A percentile compares a stretch with the other conserved stretches of the same genome.
These are phyloP conservation scores for Dalbergia oliveri DNA, from an alignment of 306 rosid genomes.

Conservation along the genomic window DNA sequence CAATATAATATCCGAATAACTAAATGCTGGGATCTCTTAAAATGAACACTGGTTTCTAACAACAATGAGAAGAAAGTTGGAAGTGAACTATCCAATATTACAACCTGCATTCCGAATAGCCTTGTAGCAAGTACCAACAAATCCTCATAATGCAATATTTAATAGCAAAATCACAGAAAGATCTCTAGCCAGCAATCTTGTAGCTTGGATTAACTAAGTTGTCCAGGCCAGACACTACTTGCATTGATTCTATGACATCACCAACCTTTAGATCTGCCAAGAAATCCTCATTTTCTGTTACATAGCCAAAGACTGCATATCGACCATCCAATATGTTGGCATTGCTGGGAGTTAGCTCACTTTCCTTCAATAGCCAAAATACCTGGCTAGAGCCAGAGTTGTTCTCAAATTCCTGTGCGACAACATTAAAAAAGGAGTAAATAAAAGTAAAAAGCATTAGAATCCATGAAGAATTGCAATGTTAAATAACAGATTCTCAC, in stretches of 20 bases:
- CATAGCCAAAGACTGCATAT: conserved; percentile 89
- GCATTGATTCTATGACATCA: conserved; percentile 90
- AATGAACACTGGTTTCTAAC: conserved; percentile 24
- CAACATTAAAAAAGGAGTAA: conserved; percentile 15
- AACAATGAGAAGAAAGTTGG: not conserved
- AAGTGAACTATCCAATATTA: conserved; percentile 28
- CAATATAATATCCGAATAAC: conserved; percentile 33
- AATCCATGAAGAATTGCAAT: not conserved
- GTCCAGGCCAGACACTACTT: conserved; percentile 90
- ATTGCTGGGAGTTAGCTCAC: conserved; percentile 96
- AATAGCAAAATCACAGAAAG: conserved; percentile 35
- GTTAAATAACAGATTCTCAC: conserved; percentile 55
- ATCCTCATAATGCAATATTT: not conserved
- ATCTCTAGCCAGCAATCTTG: conserved; percentile 85
- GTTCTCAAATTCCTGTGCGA: conserved; percentile 84
- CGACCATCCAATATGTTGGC: conserved; percentile 97
- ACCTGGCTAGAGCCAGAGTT: conserved; percentile 94
- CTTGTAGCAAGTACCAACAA: conserved; percentile 24
- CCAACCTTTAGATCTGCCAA: conserved; percentile 98
- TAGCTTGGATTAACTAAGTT: conserved; percentile 90
- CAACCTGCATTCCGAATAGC: conserved; percentile 39
- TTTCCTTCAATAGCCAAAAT: conserved; percentile 97
- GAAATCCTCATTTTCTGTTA: conserved; percentile 80
- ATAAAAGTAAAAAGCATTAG: conserved; percentile 1
- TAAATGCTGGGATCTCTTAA: conserved; percentile 40